These are phyloP conservation scores for Phylloporus arenicola DNA, from an alignment of 768 basidiomycete genomes.

Conservation along the genomic window DNA sequence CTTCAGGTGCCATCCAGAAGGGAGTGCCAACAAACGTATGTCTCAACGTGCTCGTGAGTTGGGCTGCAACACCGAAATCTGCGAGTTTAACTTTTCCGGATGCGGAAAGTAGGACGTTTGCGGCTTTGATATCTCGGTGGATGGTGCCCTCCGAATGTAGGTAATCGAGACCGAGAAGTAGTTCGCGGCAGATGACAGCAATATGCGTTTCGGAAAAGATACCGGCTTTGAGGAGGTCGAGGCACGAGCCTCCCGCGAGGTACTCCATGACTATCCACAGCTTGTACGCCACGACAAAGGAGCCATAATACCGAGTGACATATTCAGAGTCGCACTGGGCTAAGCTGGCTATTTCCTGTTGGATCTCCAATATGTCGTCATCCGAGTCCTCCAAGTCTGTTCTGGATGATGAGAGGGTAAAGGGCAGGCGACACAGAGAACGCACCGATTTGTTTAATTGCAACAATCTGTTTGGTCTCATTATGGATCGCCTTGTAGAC, in stretches of 20 bases:
- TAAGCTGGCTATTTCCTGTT: slow-evolving; percentile 95
- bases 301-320: slow-evolving; percentile 94
- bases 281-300: slow-evolving; percentile 94
- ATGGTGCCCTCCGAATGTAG: slow-evolving; percentile 95
- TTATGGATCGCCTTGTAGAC: slow-evolving; percentile 98
- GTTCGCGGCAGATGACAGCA: slow-evolving; percentile 89
- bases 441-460: slow-evolving; percentile 96
- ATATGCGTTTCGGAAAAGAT: slow-evolving; percentile 90
- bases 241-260: slow-evolving; percentile 96
- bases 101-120: slow-evolving; percentile 88
- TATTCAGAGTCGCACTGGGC: slow-evolving; percentile 95
- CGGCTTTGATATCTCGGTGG: slow-evolving; percentile 98
- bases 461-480: slow-evolving; percentile 90
- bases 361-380: slow-evolving; percentile 98
- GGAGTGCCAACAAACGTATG: slow-evolving; percentile 98
- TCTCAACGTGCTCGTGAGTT: slow-evolving; percentile 87
- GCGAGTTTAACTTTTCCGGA: slow-evolving; percentile 94
- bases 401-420: neutral
- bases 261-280: slow-evolving; percentile 99
- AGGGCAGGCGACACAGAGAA: slow-evolving; percentile 9
- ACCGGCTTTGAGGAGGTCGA: slow-evolving; percentile 91
- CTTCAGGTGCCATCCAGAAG: slow-evolving; percentile 99
- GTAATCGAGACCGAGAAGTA: slow-evolving; percentile 89
- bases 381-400: slow-evolving; percentile 95
- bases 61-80: slow-evolving; percentile 97